Conservation (phyloP, 192 early-diverging fungal genomes). For the Hyaloraphidium curvatum region DNA sequence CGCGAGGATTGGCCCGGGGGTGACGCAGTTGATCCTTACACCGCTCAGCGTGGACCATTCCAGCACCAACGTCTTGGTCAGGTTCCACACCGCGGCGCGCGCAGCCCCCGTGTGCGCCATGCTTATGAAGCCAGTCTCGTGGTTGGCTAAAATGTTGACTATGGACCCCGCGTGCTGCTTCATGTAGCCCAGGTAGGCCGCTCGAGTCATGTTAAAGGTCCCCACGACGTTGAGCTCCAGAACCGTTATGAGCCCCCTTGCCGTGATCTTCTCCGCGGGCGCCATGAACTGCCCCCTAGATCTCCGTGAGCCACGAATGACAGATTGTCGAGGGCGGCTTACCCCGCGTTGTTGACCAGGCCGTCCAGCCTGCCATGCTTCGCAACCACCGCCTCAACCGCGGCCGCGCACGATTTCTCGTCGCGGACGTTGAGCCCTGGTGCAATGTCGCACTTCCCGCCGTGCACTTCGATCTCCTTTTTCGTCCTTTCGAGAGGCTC, state of each 20-base stretch:
- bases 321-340: too few relatives aligned
- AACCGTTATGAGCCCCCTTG: constrained; percentile 11
- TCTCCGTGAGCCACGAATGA: too few relatives aligned
- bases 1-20: constrained; percentile 26
- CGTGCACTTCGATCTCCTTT: constrained; percentile 15
- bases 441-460: constrained; percentile 14
- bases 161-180: constrained; percentile 16
- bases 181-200: constrained; percentile 18
- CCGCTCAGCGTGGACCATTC: constrained; percentile 25
- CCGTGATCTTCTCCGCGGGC: constrained; percentile 9
- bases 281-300: constrained; percentile 1
- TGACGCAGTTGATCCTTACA: constrained; percentile 28
- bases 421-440: constrained; percentile 20
- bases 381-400: neutral
- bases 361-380: constrained; percentile 1
- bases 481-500: constrained; percentile 15
- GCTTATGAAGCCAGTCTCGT: too few relatives aligned
- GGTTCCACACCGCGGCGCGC: constrained; percentile 26
- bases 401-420: too few relatives aligned
- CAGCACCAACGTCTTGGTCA: constrained; percentile 25
- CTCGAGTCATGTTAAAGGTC: constrained; percentile 26
- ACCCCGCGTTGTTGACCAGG: constrained; percentile 13
- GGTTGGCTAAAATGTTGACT: constrained; percentile 27
- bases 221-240: constrained; percentile 27
- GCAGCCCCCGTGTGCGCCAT: constrained; percentile 27